phyloP scores from a whole-genome alignment of 179 eudicot genomes.

The Spinacia oleracea region DNA sequence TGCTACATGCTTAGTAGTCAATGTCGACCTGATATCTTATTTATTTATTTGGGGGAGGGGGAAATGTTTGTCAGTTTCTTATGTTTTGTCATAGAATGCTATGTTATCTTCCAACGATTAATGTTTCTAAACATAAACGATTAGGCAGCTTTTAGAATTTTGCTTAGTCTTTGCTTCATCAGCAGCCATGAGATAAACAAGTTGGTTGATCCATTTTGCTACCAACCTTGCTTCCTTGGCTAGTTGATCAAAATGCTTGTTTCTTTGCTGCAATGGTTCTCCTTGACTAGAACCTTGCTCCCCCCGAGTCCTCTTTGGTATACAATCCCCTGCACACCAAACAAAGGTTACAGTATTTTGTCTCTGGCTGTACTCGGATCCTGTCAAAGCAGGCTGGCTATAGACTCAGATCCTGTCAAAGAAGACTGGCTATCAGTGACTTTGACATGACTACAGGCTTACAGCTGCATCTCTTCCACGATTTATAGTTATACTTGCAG shows the following conservation, averaged over 20 bases:
- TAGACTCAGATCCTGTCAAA: too few species aligned
- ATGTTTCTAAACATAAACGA: not conserved
- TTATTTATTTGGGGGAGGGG: too few species aligned
- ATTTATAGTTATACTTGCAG: too few species aligned
- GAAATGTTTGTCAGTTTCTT: too few species aligned
- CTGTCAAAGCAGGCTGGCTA: too few species aligned
- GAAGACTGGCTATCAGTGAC: too few species aligned
- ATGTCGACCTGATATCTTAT: not conserved
- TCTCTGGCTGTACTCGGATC: too few species aligned
- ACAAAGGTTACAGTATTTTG: too few species aligned
- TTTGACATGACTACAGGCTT: too few species aligned
- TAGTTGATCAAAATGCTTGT: not conserved
- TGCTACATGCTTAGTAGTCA: not conserved
- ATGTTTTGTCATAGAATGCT: too few species aligned
- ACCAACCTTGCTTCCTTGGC: not conserved
- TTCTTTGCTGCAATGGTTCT: not conserved
- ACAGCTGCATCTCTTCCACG: too few species aligned
- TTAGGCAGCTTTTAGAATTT: not conserved
- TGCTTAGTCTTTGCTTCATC: not conserved
- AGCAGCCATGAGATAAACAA: too few species aligned
- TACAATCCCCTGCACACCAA: not conserved
- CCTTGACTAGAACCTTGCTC: not conserved
- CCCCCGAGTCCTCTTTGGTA: not conserved
- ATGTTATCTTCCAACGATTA: not conserved
- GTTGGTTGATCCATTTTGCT: not conserved